phyloP scores from a whole-genome alignment of 768 basidiomycete genomes.

The Leccinellum albellum region DNA sequence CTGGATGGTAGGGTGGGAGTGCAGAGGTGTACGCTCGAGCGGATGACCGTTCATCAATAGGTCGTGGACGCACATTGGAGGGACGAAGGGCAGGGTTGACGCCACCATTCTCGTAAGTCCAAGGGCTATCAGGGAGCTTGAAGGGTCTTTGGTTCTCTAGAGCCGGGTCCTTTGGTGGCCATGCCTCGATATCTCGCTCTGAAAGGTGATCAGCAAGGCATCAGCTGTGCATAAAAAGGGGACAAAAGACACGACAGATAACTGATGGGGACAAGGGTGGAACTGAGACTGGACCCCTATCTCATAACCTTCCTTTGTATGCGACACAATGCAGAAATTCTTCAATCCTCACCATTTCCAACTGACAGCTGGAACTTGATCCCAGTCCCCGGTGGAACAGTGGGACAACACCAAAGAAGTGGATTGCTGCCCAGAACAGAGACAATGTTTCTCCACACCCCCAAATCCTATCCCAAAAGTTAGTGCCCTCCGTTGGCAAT shows the following conservation, averaged over 20 bases:
- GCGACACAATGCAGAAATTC: conserved; percentile 31
- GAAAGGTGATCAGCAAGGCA: conserved; percentile 7
- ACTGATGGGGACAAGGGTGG: conserved; percentile 1
- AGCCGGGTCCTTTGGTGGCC: conserved; percentile 75
- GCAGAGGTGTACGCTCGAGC: conserved; percentile 39
- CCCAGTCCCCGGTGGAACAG: conserved; percentile 61
- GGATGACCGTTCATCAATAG: conserved; percentile 20
- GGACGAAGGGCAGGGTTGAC: conserved; percentile 76
- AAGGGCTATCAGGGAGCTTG: conserved; percentile 61
- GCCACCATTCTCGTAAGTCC: conserved; percentile 78
- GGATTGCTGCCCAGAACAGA: conserved; percentile 75
- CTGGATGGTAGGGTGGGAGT: conserved; percentile 76
- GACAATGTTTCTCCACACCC: conserved; percentile 64
- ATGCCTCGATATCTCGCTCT: conserved; percentile 41
- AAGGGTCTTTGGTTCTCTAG: conserved; percentile 36
- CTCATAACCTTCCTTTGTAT: conserved; percentile 6
- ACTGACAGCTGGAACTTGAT: conserved; percentile 70
- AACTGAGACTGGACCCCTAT: conserved; percentile 1
- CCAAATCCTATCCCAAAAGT: conserved; percentile 64
- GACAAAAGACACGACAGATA: conserved; percentile 2
- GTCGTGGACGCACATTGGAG: conserved; percentile 44
- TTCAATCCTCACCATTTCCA: conserved; percentile 72
- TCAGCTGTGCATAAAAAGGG: conserved; percentile 2
- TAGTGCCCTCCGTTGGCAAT: conserved; percentile 2
- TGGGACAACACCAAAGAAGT: conserved; percentile 84